Evolutionary conservation across 225 moss, liverwort and hornwort genomes (phyloP).

Genomic region (Marchantia polymorpha): DNA sequence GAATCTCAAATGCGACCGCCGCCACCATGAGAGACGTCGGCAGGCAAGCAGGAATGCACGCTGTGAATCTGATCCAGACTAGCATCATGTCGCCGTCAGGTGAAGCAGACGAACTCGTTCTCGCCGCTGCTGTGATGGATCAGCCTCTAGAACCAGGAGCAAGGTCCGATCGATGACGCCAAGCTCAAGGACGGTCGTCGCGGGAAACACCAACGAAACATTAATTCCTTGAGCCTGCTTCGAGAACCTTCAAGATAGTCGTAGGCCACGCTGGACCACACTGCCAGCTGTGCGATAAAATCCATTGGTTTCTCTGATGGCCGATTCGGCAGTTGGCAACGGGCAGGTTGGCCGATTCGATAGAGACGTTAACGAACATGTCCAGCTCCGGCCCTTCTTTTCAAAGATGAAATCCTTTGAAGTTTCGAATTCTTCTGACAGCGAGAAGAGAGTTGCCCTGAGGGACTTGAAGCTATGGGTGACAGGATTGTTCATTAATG

Average conservation of each 20-base stretch:
- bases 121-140: slow-evolving; percentile 1
- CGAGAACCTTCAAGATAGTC: too few relatives aligned
- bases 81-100: background rate
- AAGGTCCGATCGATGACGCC: slow-evolving; percentile 27
- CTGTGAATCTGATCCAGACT: background rate
- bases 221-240: background rate
- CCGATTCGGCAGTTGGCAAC: background rate
- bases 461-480: background rate
- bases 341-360: background rate
- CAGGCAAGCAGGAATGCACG: too few relatives aligned
- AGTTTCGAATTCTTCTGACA: background rate
- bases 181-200: slow-evolving; percentile 17
- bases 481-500: background rate
- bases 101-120: background rate
- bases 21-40: slow-evolving; percentile 1
- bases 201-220: background rate
- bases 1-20: background rate
- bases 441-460: background rate
- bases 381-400: background rate
- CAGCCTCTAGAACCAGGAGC: slow-evolving; percentile 32
- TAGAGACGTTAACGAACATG: background rate
- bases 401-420: background rate
- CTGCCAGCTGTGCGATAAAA: background rate
- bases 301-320: background rate
- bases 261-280: too few relatives aligned